These are phyloP conservation scores for Fusarium chuoi DNA, from an alignment of 2,329 filamentous ascomycete species.

Conservation along the genomic window DNA sequence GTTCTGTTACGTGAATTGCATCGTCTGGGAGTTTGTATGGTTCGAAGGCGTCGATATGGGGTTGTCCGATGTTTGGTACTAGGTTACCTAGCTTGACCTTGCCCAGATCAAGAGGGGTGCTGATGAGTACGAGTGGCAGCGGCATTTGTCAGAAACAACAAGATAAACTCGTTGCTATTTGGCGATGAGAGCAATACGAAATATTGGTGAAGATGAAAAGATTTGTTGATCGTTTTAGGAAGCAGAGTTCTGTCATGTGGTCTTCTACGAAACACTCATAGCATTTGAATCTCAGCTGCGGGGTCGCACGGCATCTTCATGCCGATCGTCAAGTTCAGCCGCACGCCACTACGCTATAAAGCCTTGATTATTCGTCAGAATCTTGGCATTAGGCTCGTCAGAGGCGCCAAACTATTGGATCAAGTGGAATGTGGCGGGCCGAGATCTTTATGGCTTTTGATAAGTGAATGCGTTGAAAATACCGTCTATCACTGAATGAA, in stretches of 20 bases:
- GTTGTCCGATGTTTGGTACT: not conserved
- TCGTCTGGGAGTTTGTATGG: rapidly evolving
- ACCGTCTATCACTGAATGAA: too few relatives aligned
- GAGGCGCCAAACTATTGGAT: not conserved
- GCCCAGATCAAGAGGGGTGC: not conserved
- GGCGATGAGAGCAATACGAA: too few relatives aligned
- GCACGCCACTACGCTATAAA: not conserved
- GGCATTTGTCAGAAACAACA: not conserved
- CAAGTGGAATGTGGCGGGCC: not conserved
- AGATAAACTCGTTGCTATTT: too few relatives aligned
- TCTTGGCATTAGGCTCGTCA: rapidly evolving
- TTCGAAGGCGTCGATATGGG: not conserved
- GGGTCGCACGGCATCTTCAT: not conserved
- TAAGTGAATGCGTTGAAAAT: too few relatives aligned
- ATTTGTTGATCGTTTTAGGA: too few relatives aligned
- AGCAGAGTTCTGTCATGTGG: too few relatives aligned
- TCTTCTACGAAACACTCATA: too few relatives aligned
- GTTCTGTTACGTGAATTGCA: not conserved
- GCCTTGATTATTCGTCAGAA: not conserved
- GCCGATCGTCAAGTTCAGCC: not conserved
- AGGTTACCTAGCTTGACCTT: not conserved
- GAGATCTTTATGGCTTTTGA: too few relatives aligned
- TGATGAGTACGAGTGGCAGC: not conserved
- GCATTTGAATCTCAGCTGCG: not conserved
- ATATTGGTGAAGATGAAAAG: too few relatives aligned